These are phyloP conservation scores for Paracamarosporium sp. DNA, from an alignment of 2,329 filamentous ascomycete genomes.

Conservation along the genomic window DNA sequence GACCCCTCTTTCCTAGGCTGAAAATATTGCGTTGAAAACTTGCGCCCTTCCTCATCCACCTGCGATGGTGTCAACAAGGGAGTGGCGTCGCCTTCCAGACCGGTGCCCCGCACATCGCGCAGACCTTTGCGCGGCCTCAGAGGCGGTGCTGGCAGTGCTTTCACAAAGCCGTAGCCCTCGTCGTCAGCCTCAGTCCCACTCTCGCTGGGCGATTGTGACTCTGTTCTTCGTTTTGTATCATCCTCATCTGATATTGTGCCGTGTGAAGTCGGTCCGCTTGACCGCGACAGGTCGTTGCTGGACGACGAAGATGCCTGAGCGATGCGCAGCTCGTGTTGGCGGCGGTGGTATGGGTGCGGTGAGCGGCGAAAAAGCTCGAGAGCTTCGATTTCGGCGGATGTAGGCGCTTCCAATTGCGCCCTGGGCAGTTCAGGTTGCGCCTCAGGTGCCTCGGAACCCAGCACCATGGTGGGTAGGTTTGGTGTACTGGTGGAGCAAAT, in stretches of 20 bases:
- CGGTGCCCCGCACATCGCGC: slow-evolving; percentile 57
- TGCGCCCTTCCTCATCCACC: slow-evolving; percentile 55
- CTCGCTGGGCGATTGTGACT: slow-evolving; percentile 67
- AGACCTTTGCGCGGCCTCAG: slow-evolving; percentile 78
- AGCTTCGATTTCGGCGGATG: slow-evolving; percentile 32
- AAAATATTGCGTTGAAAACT: slow-evolving; percentile 47
- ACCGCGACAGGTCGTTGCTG: slow-evolving; percentile 25
- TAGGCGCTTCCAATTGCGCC: slow-evolving; percentile 24
- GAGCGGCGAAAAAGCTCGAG: slow-evolving; percentile 46
- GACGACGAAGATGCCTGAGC: slow-evolving; percentile 26
- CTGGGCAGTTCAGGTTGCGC: slow-evolving; percentile 23
- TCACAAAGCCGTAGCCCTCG: slow-evolving; percentile 78
- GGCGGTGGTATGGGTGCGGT: slow-evolving; percentile 47
- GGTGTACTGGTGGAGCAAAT: background rate
- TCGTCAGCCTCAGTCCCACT: slow-evolving; percentile 96
- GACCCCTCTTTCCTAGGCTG: slow-evolving; percentile 25
- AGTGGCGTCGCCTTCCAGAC: slow-evolving; percentile 41
- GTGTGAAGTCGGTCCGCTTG: slow-evolving; percentile 21
- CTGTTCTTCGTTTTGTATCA: slow-evolving; percentile 34
- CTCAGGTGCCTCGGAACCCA: slow-evolving; percentile 21
- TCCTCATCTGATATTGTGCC: slow-evolving; percentile 34
- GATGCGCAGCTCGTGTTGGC: slow-evolving; percentile 29
- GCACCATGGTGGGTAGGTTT: slow-evolving; percentile 19
- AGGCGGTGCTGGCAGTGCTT: slow-evolving; percentile 82
- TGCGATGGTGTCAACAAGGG: slow-evolving; percentile 56